These are phyloP conservation scores for Diaporthe sp. DNA, from an alignment of 2,329 filamentous ascomycete genomes.

Conservation along the genomic window DNA sequence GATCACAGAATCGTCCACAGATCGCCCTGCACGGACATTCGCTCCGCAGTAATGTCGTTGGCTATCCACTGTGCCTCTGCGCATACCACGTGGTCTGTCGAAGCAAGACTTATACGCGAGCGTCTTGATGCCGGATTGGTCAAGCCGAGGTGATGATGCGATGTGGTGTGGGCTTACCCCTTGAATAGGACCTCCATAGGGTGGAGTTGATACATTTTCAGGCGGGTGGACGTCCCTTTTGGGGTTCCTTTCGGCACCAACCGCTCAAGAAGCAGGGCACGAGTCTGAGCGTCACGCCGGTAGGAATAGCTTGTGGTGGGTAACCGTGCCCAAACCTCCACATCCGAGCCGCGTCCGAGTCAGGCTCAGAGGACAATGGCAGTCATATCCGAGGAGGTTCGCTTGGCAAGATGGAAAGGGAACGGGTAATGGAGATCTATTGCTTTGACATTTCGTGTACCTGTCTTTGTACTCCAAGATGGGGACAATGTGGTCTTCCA, in stretches of 20 bases:
- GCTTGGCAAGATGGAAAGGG: neutral
- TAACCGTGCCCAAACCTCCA: neutral
- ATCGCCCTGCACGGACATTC: neutral
- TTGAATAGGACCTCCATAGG: neutral
- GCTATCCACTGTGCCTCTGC: neutral
- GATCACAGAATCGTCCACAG: neutral
- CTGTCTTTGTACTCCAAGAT: neutral
- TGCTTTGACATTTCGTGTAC: neutral
- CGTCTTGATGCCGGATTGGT: neutral
- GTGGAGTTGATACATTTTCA: neutral
- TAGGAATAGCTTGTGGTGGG: neutral
- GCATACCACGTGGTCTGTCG: neutral
- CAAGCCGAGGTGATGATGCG: neutral
- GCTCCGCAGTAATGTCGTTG: neutral
- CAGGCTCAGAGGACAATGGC: neutral
- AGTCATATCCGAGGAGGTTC: conserved; percentile 2
- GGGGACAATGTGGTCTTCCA: no score
- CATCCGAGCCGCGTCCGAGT: conserved; percentile 9
- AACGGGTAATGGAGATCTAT: conserved; percentile 3
- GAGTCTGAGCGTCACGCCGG: neutral
- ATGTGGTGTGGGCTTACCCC: neutral
- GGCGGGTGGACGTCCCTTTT: neutral
- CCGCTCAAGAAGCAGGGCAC: neutral
- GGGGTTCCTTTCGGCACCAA: neutral
- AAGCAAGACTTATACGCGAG: neutral